Conservation (phyloP, 192 early-diverging fungal species). For the Coemansia sp. region DNA sequence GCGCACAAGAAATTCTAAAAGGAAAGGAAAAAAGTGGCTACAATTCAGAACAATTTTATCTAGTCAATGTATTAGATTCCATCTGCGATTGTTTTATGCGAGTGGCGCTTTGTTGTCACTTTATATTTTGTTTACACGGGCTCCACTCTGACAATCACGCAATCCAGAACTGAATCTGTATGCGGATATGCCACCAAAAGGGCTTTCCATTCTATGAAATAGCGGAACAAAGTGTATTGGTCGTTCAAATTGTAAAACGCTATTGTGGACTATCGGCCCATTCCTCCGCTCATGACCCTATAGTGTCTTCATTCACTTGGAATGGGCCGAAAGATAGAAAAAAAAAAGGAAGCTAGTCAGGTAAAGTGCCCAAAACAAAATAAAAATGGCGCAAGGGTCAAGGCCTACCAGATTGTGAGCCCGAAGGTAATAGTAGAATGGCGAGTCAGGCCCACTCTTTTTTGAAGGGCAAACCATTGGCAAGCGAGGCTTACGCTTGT, state of each 20-base stretch:
- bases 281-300: not conserved
- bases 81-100: not conserved
- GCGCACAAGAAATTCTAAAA: not conserved
- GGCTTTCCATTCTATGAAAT: not conserved
- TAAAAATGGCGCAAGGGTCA: not conserved
- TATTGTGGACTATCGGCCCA: not conserved
- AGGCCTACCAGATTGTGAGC: not conserved
- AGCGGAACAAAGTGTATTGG: not conserved
- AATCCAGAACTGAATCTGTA: not conserved
- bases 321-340: not conserved
- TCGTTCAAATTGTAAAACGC: not conserved
- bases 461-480: not conserved
- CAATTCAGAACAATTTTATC: not conserved
- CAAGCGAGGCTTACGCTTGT: no score
- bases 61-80: not conserved
- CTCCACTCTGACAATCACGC: not conserved
- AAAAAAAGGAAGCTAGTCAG: not conserved
- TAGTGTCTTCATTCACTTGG: not conserved
- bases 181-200: not conserved
- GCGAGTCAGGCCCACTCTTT: not conserved
- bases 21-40: not conserved
- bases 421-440: not conserved
- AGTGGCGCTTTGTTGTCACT: constrained; percentile 1
- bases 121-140: not conserved
- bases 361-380: not conserved